Evolutionary conservation across 2,329 filamentous ascomycete species (phyloP), one percentile per base, ranked within the genome.

Genomic region (Neurospora sp.): DNA sequence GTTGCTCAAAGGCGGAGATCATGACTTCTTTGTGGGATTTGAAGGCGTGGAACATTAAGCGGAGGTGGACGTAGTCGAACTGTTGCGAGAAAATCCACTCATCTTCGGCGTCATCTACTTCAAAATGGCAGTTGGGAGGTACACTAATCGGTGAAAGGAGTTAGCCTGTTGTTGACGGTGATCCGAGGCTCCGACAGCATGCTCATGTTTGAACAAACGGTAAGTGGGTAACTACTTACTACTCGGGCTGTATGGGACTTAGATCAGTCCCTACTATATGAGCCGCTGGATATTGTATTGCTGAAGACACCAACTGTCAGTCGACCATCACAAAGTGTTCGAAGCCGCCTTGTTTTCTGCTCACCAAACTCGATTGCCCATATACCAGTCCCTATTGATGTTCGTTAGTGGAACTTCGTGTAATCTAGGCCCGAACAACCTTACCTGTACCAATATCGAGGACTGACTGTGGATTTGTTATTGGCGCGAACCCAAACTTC

Each of bases 291-390:
- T 72, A 46, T 46, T 70, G 38, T 62, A 69, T 67, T 12, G 72
- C 72, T 73, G 28, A 38, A 33, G 6, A 17, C 19, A 15, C 15
- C 11, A 11, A 37, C 6, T 19, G 68, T 69, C 38, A 72, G 39
- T 67, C 6, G 11, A 19, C 36, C 15, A 12, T 19, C 33, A 6
- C 8, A n/a, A n/a, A 6, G 8, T 11, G 19, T 28, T 52, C n/a
- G 15, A 40, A 17, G 8, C 10, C 23, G 12, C 11, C 6, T 38
- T 66, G 66, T 39, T 39, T 19, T 19, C 6, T 36, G 36, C 71
- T 43, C 40, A 71, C 72, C 71, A 52, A 69, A 72, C 62, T 73
- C 71, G 10, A 73, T 71, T n/a, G 72, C 72, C 72, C 72, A 72
- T 41, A 73, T 70, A 12, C 72, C 72, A 3, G 72, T 73, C 38